Evolutionary conservation across 164 flowering plant species (phyloP), one percentile per base, ranked within the genome.

Genomic region (Magnolia officinalis): DNA sequence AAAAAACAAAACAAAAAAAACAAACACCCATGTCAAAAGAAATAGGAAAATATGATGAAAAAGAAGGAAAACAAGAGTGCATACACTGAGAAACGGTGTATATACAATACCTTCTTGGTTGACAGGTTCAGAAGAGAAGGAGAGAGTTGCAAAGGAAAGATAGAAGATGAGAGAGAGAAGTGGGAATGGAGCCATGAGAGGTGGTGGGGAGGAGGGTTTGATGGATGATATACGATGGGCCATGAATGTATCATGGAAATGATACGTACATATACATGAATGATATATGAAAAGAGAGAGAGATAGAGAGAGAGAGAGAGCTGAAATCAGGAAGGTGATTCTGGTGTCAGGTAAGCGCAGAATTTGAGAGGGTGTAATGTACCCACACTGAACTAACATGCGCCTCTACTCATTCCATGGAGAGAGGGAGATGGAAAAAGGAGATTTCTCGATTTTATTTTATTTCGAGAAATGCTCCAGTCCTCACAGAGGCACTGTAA

Each of bases 91-190:
- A 63, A 65, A 37, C 45, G 6, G 45, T 37, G 45, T 37, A 3
- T 37, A 9, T 72, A 11, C 23, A 37, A 20, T 78, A 94, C 98
- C 98, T 90, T 94, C 97, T 55, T 80, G 95, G 83, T 90, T 94
- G 9, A 93, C 83, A 78, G 92, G 88, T 75, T 90, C 95, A 67
- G 81, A 91, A 8, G 92, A 86, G 74, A 82, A 67, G 74, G 86
- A 84, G 10, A 64, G 76, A 26, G 78, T 21, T 4, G 76, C 50
- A 45, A 67, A 79, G 67, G 76, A 83, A 51, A 77, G 72, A 26
- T 72, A 76, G 77, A 64, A 66, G 72, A 75, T 1, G 61, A 85
- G 61, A 71, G 75, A 52, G 21, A 80, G 50, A 76, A 58, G 64
- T 74, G 81, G 11, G n/a, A 55, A 59, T n/a, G 75, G 51, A 63